Base-by-base conservation (phyloP, 768 basidiomycete genomes). In the Dacryopinax primogenitus region DNA sequence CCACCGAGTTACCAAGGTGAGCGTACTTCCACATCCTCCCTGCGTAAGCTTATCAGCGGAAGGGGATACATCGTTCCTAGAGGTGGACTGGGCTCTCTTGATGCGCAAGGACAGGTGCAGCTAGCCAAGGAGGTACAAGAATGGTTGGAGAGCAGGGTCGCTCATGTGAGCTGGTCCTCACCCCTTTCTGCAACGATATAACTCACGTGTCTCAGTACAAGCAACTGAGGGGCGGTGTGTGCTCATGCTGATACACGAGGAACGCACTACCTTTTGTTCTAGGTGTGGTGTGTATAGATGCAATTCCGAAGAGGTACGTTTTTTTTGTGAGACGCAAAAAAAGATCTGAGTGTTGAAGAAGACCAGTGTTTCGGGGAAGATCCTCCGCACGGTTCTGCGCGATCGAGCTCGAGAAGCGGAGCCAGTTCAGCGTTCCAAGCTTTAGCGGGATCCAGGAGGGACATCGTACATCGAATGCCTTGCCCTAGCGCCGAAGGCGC, bases 351-450 rank as follows among this genome's bases (percentile, higher is more conserved):
- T 65, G 9, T 26, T 37, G 62, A 33, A 64, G 62, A 66, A n/a
- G n/a, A n/a, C n/a, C 67, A 92, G 90, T 69, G 84, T 90, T 33
- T 82, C 90, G 63, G 92, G 92, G 1, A 94, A 95, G 76, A 96
- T 96, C 70, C 74, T 94, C 33, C 80, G 91, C 47, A 81, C 87
- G 28, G 83, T 91, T 68, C 77, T 94, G 45, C 81, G 89, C 12
- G 87, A 86, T 2, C n/a, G n/a, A n/a, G n/a, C n/a, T n/a, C n/a
- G n/a, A n/a, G n/a, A n/a, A n/a, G n/a, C n/a, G n/a, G n/a, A n/a
- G n/a, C n/a, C n/a, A n/a, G n/a, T n/a, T n/a, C n/a, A n/a, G n/a
- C n/a, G n/a, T n/a, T n/a, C n/a, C n/a, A n/a, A n/a, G n/a, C n/a
- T n/a, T n/a, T n/a, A n/a, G n/a, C n/a, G n/a, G n/a, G n/a, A n/a